Evolutionary conservation across 192 early-diverging fungal species (phyloP).

Genomic region (Coemansia sp.): DNA sequence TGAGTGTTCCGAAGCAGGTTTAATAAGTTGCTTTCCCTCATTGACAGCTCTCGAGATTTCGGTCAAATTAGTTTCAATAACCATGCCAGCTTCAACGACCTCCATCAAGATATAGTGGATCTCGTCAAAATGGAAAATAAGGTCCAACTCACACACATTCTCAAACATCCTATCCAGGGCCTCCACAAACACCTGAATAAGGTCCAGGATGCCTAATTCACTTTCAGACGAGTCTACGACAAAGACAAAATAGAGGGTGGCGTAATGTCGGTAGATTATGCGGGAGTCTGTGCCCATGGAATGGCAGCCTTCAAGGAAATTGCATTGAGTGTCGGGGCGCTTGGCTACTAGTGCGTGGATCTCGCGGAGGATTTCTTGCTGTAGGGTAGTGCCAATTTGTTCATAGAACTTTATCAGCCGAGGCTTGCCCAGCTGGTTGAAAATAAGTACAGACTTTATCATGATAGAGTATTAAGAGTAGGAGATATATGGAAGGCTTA

Average conservation of each 20-base stretch:
- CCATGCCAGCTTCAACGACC: slow-evolving; percentile 90
- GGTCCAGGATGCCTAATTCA: slow-evolving; percentile 92
- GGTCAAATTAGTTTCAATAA: slow-evolving; percentile 47
- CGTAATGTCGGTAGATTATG: slow-evolving; percentile 96
- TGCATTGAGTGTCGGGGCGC: slow-evolving; percentile 86
- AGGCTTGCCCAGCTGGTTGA: slow-evolving; percentile 97
- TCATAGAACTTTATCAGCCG: slow-evolving; percentile 93
- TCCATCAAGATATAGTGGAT: slow-evolving; percentile 83
- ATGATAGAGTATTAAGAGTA: slow-evolving; percentile 41
- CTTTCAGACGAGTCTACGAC: slow-evolving; percentile 95
- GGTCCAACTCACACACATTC: slow-evolving; percentile 96
- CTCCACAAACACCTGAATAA: slow-evolving; percentile 98
- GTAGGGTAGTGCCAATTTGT: slow-evolving; percentile 79
- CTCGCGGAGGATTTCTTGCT: slow-evolving; percentile 86
- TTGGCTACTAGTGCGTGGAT: slow-evolving; percentile 84
- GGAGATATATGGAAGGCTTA: background rate
- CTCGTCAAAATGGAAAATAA: slow-evolving; percentile 95
- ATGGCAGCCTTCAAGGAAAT: slow-evolving; percentile 86
- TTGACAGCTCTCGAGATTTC: slow-evolving; percentile 73
- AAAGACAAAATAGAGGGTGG: slow-evolving; percentile 98
- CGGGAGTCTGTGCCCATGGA: slow-evolving; percentile 82
- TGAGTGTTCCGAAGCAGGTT: slow-evolving; percentile 36
- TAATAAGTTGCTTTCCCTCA: slow-evolving; percentile 64
- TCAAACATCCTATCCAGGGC: slow-evolving; percentile 88
- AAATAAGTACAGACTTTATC: slow-evolving; percentile 98